These are phyloP conservation scores for Arthrobotrys iridis DNA, from an alignment of 2,329 filamentous ascomycete genomes.

Conservation along the genomic window DNA sequence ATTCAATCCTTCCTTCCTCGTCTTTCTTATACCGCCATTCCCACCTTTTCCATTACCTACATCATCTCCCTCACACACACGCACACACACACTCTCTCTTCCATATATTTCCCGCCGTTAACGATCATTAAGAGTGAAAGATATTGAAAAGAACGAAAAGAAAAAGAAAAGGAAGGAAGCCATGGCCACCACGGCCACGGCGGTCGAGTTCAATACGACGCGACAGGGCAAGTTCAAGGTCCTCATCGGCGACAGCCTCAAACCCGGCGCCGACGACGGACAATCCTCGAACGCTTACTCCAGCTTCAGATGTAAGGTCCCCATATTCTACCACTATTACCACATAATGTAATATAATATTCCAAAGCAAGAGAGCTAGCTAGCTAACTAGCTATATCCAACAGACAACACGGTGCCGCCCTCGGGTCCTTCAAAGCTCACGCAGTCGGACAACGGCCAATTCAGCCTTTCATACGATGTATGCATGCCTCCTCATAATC, in stretches of 20 bases:
- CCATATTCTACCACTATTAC: too few relatives aligned
- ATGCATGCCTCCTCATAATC: too few relatives aligned
- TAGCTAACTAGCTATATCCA: not conserved
- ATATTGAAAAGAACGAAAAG: not conserved
- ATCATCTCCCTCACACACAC: too few relatives aligned
- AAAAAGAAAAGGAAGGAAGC: not conserved
- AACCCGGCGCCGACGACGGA: slow-evolving; percentile 26
- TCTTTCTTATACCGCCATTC: not conserved
- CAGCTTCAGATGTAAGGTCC: slow-evolving; percentile 41
- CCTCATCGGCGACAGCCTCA: slow-evolving; percentile 49
- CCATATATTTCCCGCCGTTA: too few relatives aligned
- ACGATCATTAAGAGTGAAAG: not conserved
- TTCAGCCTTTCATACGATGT: slow-evolving; percentile 44
- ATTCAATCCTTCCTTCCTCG: not conserved
- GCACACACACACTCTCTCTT: too few relatives aligned
- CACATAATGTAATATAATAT: too few relatives aligned
- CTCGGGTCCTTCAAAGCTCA: slow-evolving; percentile 26
- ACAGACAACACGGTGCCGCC: slow-evolving; percentile 38
- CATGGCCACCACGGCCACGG: slow-evolving; percentile 28
- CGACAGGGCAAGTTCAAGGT: slow-evolving; percentile 54
- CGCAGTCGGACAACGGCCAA: slow-evolving; percentile 21
- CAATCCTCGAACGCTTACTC: slow-evolving; percentile 34
- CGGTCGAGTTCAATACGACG: slow-evolving; percentile 52
- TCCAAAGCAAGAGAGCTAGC: too few relatives aligned
- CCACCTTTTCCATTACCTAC: too few relatives aligned